Conservation (phyloP, 306 rosid species). For the Lathyrus oleraceus region DNA sequence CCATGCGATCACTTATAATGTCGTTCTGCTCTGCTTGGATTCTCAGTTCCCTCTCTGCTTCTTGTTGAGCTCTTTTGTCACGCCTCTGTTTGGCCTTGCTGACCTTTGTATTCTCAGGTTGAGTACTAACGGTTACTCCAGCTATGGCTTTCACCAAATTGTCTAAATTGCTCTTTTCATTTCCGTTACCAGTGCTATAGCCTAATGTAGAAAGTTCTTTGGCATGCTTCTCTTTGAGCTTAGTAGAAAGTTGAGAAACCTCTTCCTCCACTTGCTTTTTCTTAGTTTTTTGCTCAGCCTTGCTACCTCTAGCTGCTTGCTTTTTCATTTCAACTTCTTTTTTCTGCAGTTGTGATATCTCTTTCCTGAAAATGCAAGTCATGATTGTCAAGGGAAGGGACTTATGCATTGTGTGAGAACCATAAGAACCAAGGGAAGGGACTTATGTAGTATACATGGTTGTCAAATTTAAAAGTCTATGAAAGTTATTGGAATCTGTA, state of each 20-base stretch:
- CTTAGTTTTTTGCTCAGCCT: slow-evolving; percentile 90
- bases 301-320: slow-evolving; percentile 92
- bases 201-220: slow-evolving; percentile 75
- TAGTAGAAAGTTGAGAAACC: slow-evolving; percentile 67
- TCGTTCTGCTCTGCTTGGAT: slow-evolving; percentile 81
- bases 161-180: slow-evolving; percentile 64
- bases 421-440: too few relatives aligned
- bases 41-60: slow-evolving; percentile 89
- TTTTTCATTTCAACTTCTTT: slow-evolving; percentile 80
- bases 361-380: slow-evolving; percentile 62
- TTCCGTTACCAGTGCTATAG: slow-evolving; percentile 52
- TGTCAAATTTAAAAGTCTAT: slow-evolving; percentile 1
- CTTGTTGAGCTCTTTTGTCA: slow-evolving; percentile 74
- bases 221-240: slow-evolving; percentile 71
- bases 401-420: too few relatives aligned
- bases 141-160: slow-evolving; percentile 84
- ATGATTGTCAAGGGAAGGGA: too few relatives aligned
- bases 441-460: neutral
- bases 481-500: neutral
- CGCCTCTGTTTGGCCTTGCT: slow-evolving; percentile 75
- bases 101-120: slow-evolving; percentile 60
- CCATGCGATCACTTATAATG: slow-evolving; percentile 63
- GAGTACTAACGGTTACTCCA: slow-evolving; percentile 68
- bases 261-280: slow-evolving; percentile 97
- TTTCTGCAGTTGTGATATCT: slow-evolving; percentile 72